Evolutionary conservation across 2,329 filamentous ascomycete genomes (phyloP), one percentile per base, ranked within the genome.

Genomic region (Hortaea werneckii): DNA sequence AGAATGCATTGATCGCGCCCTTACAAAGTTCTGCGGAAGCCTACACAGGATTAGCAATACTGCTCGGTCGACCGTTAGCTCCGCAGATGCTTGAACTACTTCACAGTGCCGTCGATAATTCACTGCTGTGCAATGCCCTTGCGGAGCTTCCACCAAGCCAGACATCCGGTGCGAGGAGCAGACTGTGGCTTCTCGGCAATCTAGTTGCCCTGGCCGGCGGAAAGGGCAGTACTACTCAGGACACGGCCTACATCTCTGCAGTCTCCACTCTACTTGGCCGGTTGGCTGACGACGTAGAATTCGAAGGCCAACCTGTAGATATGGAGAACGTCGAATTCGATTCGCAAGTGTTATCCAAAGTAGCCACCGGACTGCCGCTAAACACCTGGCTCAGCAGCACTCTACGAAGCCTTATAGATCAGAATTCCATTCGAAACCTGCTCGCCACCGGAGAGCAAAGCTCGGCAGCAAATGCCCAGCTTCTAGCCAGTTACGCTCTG

Each of bases 401-500:
- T 54, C 68, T 95, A 2, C 65, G 76, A 11, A 84, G 82, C 7
- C 68, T 95, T 6, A 79, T 94, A 29, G 82, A 88, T 50, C 79
- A 86, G 61, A 75, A 81, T 38, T 85, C 83, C 35, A 85, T 95
- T 44, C 78, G 82, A 0, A 62, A 63, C 42, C 50, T 63, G 6
- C 50, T 63, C 1, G 51, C 51, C 5, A 69, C 58, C 57, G 70
- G 76, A 47, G 78, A 85, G 59, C 20, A 20, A 20, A 20, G 20
- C 20, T 20, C 20, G 20, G 20, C 20, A 20, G 20, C 20, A 20
- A 20, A 20, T 20, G 82, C 85, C 2, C 84, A 83, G 54, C 70
- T 87, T 9, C 71, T 95, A 35, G 87, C 90, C 9, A 87, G 84
- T 28, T 96, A 95, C 60, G 87, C 88, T 2, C 72, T 96, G 35